Evolutionary conservation across 345 rosid species (phyloP).

Genomic region (Isatis tinctoria): DNA sequence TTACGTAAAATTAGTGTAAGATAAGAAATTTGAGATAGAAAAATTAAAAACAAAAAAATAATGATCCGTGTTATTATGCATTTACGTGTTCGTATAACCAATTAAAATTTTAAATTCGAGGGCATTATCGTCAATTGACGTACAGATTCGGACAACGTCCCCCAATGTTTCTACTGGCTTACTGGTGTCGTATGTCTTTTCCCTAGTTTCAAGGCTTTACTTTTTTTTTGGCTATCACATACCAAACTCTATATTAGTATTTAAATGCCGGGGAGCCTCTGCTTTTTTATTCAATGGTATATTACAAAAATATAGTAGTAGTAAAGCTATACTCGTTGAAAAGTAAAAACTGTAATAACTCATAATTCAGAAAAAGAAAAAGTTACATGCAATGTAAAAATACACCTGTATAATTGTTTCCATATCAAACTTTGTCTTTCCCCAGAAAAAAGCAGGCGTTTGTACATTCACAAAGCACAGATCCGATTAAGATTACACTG

Average conservation of each 20-base stretch:
- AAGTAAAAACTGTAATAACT: background rate
- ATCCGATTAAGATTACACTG: conserved; percentile 28
- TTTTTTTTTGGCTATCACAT: background rate
- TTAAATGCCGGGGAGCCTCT: background rate
- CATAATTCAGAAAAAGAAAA: background rate
- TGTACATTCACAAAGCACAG: conserved; percentile 22
- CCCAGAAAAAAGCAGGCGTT: background rate
- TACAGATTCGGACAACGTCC: background rate
- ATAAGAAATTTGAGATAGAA: background rate
- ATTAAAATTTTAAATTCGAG: background rate
- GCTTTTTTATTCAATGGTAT: background rate
- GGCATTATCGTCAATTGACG: background rate
- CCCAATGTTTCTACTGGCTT: background rate
- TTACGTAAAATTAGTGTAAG: background rate
- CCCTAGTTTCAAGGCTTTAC: conserved; percentile 37
- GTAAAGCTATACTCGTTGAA: background rate
- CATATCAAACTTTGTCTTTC: background rate
- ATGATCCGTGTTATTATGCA: background rate
- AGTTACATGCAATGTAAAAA: background rate
- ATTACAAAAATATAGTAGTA: background rate
- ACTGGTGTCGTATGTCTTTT: conserved; percentile 11
- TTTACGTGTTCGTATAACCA: background rate
- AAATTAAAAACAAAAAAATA: background rate
- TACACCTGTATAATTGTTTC: background rate
- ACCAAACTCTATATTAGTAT: conserved; percentile 5